Percentiles rank a stretch among this genome's conserved stretches.
phyloP scores from a whole-genome alignment of 1,139 yeast genomes.

The Pichia sp. region DNA sequence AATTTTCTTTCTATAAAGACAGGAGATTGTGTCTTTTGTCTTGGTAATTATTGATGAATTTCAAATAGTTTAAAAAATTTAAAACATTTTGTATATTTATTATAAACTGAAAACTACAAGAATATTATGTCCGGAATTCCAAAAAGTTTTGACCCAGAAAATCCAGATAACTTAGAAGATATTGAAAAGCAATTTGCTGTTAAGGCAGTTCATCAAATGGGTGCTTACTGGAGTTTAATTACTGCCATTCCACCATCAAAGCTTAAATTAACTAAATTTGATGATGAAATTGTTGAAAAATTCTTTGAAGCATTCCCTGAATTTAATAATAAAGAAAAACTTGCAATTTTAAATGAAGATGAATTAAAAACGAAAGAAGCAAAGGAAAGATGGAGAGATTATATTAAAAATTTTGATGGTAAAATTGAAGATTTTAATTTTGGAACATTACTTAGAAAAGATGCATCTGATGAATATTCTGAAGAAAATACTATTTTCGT shows the following conservation, averaged over 20 bases:
- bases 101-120: background rate
- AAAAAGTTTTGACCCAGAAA: conserved; percentile 39
- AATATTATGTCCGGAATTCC: conserved; percentile 18
- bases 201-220: conserved; percentile 93
- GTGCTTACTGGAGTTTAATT: conserved; percentile 83
- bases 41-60: too few species aligned
- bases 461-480: conserved; percentile 64
- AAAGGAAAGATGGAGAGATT: conserved; percentile 86
- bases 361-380: conserved; percentile 76
- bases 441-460: conserved; percentile 83
- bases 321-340: conserved; percentile 52
- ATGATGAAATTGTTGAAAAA: conserved; percentile 72
- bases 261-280: conserved; percentile 69
- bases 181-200: conserved; percentile 97
- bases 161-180: conserved; percentile 54
- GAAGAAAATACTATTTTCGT: conserved; percentile 84
- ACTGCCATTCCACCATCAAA: conserved; percentile 70
- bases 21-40: too few species aligned
- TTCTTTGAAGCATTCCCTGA: conserved; percentile 80
- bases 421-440: conserved; percentile 83
- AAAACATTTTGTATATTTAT: too few species aligned
- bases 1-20: too few species aligned
- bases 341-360: conserved; percentile 59
- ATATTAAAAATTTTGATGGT: conserved; percentile 76
- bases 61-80: too few species aligned